These are phyloP conservation scores for Pichia sp. DNA, from an alignment of 1,139 yeast species.

Conservation along the genomic window DNA sequence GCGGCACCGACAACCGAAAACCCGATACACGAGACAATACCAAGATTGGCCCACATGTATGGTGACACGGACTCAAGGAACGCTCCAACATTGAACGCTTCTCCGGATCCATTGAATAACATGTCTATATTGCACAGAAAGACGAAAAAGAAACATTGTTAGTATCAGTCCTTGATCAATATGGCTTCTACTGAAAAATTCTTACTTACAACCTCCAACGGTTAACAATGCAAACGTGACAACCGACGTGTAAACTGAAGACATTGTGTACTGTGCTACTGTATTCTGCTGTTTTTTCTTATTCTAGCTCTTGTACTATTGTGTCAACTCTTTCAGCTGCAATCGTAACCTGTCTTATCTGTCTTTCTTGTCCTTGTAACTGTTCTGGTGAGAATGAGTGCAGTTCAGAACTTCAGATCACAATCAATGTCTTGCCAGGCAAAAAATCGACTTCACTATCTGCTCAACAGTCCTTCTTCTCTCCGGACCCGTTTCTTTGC, in stretches of 20 bases:
- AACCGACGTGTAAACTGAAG: conserved; percentile 12
- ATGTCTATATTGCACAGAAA: conserved; percentile 33
- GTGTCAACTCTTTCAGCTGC: neutral
- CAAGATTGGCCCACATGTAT: conserved; percentile 93
- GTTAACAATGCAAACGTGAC: conserved; percentile 15
- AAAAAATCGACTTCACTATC: neutral
- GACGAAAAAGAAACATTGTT: neutral
- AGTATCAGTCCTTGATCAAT: neutral
- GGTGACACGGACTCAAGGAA: conserved; percentile 86
- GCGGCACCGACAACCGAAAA: conserved; percentile 97
- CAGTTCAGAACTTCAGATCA: neutral
- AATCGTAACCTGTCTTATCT: neutral
- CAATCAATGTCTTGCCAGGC: neutral
- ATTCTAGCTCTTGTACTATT: neutral
- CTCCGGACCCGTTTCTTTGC: neutral
- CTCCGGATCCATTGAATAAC: conserved; percentile 90
- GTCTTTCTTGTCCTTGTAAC: neutral
- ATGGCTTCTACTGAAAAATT: too few species aligned
- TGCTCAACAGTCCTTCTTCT: neutral
- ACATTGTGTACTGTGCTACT: conserved; percentile 8
- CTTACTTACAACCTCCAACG: conserved; percentile 18
- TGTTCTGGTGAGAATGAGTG: neutral
- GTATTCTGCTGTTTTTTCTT: neutral
- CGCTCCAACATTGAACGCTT: conserved; percentile 82
- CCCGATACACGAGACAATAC: conserved; percentile 91